Evolutionary conservation across 257 asterid genomes (phyloP), one percentile per base, ranked within the genome.

Genomic region (Fraxinus cuspidata): DNA sequence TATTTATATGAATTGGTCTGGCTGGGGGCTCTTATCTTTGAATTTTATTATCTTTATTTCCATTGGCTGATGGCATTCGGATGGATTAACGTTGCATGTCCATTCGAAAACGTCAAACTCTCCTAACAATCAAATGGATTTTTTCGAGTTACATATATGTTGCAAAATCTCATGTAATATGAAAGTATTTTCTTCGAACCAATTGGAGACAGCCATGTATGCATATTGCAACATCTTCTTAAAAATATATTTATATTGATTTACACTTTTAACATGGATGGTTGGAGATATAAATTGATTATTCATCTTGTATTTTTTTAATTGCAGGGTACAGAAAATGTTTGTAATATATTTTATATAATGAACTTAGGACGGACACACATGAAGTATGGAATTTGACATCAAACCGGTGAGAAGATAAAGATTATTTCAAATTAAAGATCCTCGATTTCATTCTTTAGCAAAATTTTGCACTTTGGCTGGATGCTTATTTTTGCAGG

Each of bases 1-100:
- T 42, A 16, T 53, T 60, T 73, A 71, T 81, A 83, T 73, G 75
- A 74, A 72, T 71, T 85, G 78, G 71, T 8, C 44, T 37, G 40
- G 40, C 16, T 67, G 47, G 47, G 76, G 85, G 19, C 83, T 86
- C 89, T 92, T 92, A 92, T 92, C 97, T 82, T 47, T 11, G 72
- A 27, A 84, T 47, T 13, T 47, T 16, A 12, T 47, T 47, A 47
- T 47, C n/a, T 47, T 2, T 13, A 47, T 47, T 47, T 47, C 56
- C 56, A 13, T 47, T 47, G 56, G 56, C 6, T 2, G 56, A 47
- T 47, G 56, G 56, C 56, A 47, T 13, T 47, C n/a, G 88, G 97
- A 92, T 89, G 88, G 88, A 91, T 47, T 47, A 47, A 47, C 56
- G 16, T 47, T 0, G 56, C 56, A 13, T 47, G 56, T 47, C 56